Conservation (phyloP, 176 grass and related monocot species). For the Eleusine coracana region DNA sequence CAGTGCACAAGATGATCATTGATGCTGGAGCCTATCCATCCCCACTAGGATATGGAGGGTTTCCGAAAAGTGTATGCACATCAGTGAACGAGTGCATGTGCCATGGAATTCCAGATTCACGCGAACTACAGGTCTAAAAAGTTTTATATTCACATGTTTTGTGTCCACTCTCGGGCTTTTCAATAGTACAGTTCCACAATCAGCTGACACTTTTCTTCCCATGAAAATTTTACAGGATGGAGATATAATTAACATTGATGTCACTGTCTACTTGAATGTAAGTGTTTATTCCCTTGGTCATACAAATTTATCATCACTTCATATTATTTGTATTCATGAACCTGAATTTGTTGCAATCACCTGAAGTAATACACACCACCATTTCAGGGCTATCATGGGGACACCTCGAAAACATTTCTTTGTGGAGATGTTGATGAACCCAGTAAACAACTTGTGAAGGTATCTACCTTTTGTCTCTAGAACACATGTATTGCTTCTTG, state of each 20-base stretch:
- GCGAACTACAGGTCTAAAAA: conserved; percentile 67
- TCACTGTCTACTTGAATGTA: conserved; percentile 98
- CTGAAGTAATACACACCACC: conserved; percentile 21
- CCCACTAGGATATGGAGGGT: conserved; percentile 90
- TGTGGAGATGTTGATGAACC: conserved; percentile 93
- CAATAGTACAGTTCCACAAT: not conserved
- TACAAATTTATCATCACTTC: not conserved
- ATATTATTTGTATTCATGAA: not conserved
- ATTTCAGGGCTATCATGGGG: conserved; percentile 90
- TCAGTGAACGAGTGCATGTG: conserved; percentile 98
- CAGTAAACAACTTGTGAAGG: conserved; percentile 87
- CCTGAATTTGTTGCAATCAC: conserved; percentile 12
- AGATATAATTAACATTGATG: conserved; percentile 96
- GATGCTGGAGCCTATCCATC: conserved; percentile 96
- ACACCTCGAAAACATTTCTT: conserved; percentile 93
- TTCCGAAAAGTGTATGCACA: conserved; percentile 96
- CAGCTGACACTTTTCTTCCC: not conserved
- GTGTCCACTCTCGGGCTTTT: not conserved
- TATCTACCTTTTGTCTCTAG: conserved; percentile 33
- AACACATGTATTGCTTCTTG: not conserved
- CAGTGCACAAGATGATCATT: conserved; percentile 97
- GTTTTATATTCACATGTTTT: conserved; percentile 18
- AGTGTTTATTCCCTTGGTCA: conserved; percentile 26
- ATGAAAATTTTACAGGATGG: conserved; percentile 76
- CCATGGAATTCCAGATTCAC: conserved; percentile 98